These are phyloP conservation scores for Conringia planisiliqua DNA, from an alignment of 345 rosid species.

Conservation along the genomic window DNA sequence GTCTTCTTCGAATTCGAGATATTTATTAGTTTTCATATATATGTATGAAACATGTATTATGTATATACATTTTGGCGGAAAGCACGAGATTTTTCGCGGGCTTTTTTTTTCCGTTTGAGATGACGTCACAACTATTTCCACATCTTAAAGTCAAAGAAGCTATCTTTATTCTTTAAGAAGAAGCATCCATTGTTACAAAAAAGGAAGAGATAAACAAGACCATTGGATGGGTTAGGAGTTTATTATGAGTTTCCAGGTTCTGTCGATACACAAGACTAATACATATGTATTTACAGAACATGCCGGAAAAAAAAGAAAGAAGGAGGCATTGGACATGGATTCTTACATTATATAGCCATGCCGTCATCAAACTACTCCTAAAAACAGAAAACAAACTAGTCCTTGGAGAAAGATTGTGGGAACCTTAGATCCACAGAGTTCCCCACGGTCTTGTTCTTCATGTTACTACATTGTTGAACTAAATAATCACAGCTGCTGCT, in stretches of 20 bases:
- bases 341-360: background rate
- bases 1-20: too few species aligned
- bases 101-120: background rate
- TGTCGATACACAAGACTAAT: conserved; percentile 5
- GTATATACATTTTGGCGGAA: conserved; percentile 23
- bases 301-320: background rate
- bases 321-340: background rate
- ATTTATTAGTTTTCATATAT: background rate
- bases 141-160: background rate
- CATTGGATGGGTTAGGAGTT: background rate
- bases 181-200: background rate
- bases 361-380: background rate
- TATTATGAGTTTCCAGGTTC: conserved; percentile 5
- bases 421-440: conserved; percentile 4
- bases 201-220: background rate
- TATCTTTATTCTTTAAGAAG: background rate
- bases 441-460: conserved; percentile 5
- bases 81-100: conserved; percentile 16
- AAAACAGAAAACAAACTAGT: background rate
- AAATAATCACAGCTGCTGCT: conserved; percentile 2
- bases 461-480: conserved; percentile 16
- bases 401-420: conserved; percentile 9
- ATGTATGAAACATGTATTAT: background rate
- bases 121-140: conserved; percentile 14
- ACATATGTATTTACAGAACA: conserved; percentile 23